Evolutionary conservation across 768 basidiomycete species (phyloP).

Genomic region (Grammothele lineata): DNA sequence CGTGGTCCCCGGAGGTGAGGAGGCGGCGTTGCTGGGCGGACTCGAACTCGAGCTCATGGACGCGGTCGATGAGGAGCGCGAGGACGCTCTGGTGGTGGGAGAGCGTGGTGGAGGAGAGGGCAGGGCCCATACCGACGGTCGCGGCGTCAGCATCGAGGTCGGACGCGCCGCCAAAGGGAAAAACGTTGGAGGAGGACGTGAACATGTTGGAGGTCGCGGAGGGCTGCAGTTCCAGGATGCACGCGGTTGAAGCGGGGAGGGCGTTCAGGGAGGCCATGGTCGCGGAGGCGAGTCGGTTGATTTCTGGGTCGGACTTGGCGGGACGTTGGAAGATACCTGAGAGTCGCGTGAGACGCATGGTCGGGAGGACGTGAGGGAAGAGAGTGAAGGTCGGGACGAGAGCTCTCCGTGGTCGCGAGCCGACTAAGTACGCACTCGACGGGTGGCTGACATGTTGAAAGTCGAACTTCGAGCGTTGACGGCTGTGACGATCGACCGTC

Average conservation of each 20-base stretch:
- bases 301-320: conserved; percentile 20
- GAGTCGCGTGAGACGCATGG: conserved; percentile 24
- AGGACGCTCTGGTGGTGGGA: conserved; percentile 1
- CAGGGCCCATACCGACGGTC: not conserved
- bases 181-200: conserved; percentile 6
- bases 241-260: conserved; percentile 15
- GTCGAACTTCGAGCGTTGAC: too few relatives aligned
- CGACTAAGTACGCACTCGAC: too few relatives aligned
- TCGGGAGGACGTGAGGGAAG: not conserved
- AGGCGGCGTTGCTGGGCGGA: too few relatives aligned
- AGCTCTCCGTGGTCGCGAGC: too few relatives aligned
- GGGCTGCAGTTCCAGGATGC: not conserved
- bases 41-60: conserved; percentile 14
- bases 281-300: conserved; percentile 12
- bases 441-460: too few relatives aligned
- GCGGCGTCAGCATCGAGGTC: too few relatives aligned
- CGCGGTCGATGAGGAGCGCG: conserved; percentile 9
- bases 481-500: too few relatives aligned
- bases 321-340: conserved; percentile 21
- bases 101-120: not conserved
- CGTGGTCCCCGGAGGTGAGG: not conserved
- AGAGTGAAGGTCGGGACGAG: too few relatives aligned
- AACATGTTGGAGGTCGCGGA: not conserved
- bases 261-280: conserved; percentile 7
- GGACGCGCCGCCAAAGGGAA: not conserved